These are phyloP conservation scores for Ceriops zippeliana DNA, from an alignment of 345 rosid genomes.

Conservation along the genomic window DNA sequence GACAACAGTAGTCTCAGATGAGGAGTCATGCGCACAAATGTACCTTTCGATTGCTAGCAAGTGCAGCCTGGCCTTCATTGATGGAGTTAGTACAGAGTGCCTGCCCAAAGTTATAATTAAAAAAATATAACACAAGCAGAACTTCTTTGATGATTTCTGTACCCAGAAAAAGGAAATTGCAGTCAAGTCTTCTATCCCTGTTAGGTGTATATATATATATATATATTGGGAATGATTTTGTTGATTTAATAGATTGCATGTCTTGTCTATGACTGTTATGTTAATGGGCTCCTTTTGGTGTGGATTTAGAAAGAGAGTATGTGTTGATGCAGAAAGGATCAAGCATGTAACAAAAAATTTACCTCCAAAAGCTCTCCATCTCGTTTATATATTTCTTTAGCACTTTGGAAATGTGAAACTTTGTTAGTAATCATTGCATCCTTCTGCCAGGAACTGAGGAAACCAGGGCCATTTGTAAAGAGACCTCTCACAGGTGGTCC, in stretches of 20 bases:
- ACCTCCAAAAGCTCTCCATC: conserved; percentile 94
- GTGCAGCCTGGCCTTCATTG: conserved; percentile 65
- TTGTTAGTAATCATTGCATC: conserved; percentile 36
- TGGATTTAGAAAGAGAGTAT: not conserved
- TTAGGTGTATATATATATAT: not conserved
- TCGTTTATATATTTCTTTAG: conserved; percentile 69
- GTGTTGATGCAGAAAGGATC: conserved; percentile 16
- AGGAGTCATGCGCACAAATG: conserved; percentile 23
- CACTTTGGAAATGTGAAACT: conserved; percentile 45
- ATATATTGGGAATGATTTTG: not conserved
- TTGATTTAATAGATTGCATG: too few relatives aligned
- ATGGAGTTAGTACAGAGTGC: conserved; percentile 70
- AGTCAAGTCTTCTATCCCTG: conserved; percentile 6
- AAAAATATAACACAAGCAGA: conserved; percentile 12
- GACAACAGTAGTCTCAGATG: not conserved
- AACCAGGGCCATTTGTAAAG: conserved; percentile 35
- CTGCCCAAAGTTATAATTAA: conserved; percentile 42
- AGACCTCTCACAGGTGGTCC: conserved; percentile 36
- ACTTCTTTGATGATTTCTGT: conserved; percentile 11
- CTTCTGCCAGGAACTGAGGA: conserved; percentile 52
- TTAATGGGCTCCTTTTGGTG: too few relatives aligned
- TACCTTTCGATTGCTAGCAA: conserved; percentile 90
- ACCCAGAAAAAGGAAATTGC: not conserved
- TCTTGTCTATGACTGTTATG: too few relatives aligned
- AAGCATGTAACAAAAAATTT: conserved; percentile 10